Base-by-base conservation (phyloP, 192 early-diverging fungal genomes). In the Spizellomyces sp. region DNA sequence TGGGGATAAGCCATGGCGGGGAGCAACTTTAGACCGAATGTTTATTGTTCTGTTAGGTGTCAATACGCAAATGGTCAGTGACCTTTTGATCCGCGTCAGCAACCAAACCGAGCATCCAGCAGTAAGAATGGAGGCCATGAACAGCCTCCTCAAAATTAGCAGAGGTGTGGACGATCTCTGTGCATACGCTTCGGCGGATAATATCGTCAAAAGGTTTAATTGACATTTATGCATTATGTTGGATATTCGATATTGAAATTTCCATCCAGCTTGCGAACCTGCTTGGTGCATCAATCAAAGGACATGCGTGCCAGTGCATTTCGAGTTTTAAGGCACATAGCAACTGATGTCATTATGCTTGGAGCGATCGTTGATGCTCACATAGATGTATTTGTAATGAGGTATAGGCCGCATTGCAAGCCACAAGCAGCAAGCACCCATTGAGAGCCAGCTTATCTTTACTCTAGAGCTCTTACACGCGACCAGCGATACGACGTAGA, bases 331-430 rank as follows among this genome's bases (percentile, higher is more conserved):
- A 79, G 90, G 17, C 83, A 90, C 41, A 72, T 90, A 6, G 80
- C 88, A 42, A 78, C 64, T 19, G 69, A 64, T 48, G 70, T 79
- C 12, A 69, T 58, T 8, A 77, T 86, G 43, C 75, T 82, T 27
- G 75, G 75, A 9, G 54, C 77, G 7, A 77, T 91, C 63, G 72
- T 85, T 46, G 70, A 75, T 0, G 66, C 76, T 61, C 84, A 89
- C 45, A 68, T 92, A 9, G 93, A 93, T 67, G 67, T 93, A 42
- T 92, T 94, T 67, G 82, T 93, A 62, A 77, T 92, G 62, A 83
- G 89, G 91, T 91, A 79, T 61, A 58, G 22, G 22, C 15, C 42
- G 9, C 15, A n/a, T 55, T 57, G 64, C 42, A 27, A 22, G 48
- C 41, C 14, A 19, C 44, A 45, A 47, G 19, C 55, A 70, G 19